Conservation (phyloP, 208 protist genomes). For the Crithidia brevicula region DNA sequence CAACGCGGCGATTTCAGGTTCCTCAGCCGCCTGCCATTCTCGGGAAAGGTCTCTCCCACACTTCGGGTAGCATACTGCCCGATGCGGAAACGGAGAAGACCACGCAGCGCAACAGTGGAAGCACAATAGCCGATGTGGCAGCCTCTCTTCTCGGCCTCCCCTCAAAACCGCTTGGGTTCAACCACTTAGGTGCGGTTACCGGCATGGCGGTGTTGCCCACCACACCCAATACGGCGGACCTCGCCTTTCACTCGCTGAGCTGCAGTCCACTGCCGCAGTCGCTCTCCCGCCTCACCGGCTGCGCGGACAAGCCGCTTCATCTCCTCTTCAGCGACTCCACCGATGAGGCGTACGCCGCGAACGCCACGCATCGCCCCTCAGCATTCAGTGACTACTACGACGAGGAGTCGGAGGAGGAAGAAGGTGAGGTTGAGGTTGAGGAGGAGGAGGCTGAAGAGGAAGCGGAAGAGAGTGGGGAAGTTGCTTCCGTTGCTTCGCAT, state of each 20-base stretch:
- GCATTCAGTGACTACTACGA: not conserved
- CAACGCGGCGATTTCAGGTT: not conserved
- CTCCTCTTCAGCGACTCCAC: conserved; percentile 13
- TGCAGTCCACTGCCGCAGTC: conserved; percentile 6
- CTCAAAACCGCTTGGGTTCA: too few species aligned
- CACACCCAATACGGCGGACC: not conserved
- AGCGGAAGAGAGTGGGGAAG: not conserved
- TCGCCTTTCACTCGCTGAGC: not conserved
- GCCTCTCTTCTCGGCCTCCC: not conserved
- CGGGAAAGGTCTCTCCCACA: not conserved
- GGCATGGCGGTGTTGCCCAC: not conserved
- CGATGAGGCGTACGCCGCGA: not conserved
- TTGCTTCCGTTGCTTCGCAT: not conserved
- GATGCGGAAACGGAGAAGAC: too few species aligned
- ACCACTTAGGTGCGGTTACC: too few species aligned
- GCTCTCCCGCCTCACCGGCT: conserved; percentile 17
- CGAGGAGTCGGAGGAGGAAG: not conserved
- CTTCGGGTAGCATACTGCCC: too few species aligned
- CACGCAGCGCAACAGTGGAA: not conserved
- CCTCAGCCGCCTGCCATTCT: not conserved
- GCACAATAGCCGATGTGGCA: not conserved
- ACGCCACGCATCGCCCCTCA: not conserved
- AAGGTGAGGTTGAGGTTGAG: not conserved
- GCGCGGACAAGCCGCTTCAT: conserved; percentile 11
- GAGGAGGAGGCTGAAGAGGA: not conserved